Evolutionary conservation across 352 stramenopile species (phyloP).

Genomic region (Lagenidium giganteum): DNA sequence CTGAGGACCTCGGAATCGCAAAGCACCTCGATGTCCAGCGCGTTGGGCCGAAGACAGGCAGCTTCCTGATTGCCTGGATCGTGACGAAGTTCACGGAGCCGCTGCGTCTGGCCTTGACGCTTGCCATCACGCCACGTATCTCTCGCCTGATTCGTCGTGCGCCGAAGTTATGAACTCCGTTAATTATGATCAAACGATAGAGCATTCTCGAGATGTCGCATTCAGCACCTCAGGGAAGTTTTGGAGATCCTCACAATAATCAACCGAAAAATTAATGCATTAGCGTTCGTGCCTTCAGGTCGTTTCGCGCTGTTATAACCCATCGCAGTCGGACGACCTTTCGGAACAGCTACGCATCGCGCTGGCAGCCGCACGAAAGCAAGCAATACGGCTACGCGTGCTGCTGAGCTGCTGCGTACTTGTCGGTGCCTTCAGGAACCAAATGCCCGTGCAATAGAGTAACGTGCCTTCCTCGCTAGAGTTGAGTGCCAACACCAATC

Average conservation of each 20-base stretch:
- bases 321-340: too few relatives aligned
- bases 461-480: too few relatives aligned
- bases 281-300: too few relatives aligned
- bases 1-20: slow-evolving; percentile 65
- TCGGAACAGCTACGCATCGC: too few relatives aligned
- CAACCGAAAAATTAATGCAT: too few relatives aligned
- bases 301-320: too few relatives aligned
- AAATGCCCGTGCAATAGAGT: slow-evolving; percentile 6
- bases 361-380: too few relatives aligned
- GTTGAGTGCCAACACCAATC: too few relatives aligned
- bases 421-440: slow-evolving; percentile 4
- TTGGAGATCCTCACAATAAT: too few relatives aligned
- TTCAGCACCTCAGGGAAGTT: too few relatives aligned
- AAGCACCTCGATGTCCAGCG: slow-evolving; percentile 77
- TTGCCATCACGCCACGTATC: slow-evolving; percentile 74
- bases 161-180: slow-evolving; percentile 36
- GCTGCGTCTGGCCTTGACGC: slow-evolving; percentile 65
- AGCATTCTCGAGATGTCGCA: slow-evolving; percentile 5
- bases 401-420: too few relatives aligned
- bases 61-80: slow-evolving; percentile 80
- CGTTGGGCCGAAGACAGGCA: slow-evolving; percentile 76
- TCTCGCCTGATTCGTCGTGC: slow-evolving; percentile 65
- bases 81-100: slow-evolving; percentile 87
- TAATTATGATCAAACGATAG: slow-evolving; percentile 14
- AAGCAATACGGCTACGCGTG: too few relatives aligned